phyloP scores from a whole-genome alignment of 225 moss, liverwort and hornwort genomes.

The Asterella californica region DNA sequence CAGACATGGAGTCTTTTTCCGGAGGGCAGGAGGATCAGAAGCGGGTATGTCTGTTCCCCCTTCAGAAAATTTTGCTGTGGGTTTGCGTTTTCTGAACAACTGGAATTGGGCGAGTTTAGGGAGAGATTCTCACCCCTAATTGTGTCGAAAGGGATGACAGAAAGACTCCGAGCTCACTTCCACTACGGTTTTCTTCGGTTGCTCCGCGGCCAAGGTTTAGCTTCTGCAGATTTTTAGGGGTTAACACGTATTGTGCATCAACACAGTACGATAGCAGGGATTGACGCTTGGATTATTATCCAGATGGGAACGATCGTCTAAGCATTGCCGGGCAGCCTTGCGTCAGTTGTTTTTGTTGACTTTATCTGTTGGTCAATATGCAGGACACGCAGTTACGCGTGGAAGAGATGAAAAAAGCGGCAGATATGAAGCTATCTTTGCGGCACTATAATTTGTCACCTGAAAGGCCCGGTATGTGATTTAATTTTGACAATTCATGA shows the following conservation, averaged over 20 bases:
- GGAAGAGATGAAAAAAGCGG: slow-evolving; percentile 77
- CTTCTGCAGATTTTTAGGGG: background rate
- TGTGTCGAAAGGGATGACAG: background rate
- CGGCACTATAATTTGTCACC: slow-evolving; percentile 85
- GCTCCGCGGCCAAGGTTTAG: too few species aligned
- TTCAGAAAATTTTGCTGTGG: background rate
- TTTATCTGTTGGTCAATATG: background rate
- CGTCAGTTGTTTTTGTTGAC: background rate
- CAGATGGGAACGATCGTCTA: background rate
- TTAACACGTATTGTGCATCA: background rate
- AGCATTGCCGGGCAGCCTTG: background rate
- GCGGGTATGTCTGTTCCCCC: slow-evolving; percentile 11
- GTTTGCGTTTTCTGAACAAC: background rate
- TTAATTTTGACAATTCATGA: background rate
- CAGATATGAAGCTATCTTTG: slow-evolving; percentile 66
- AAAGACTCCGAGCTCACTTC: background rate
- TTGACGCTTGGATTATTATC: background rate
- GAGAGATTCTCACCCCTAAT: background rate
- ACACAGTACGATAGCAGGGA: background rate
- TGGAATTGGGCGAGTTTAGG: background rate
- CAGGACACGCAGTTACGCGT: slow-evolving; percentile 69
- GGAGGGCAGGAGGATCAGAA: slow-evolving; percentile 30
- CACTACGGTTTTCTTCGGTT: background rate
- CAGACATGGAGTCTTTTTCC: slow-evolving; percentile 22
- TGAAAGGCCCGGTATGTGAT: slow-evolving; percentile 63